phyloP scores from a whole-genome alignment of 2,329 filamentous ascomycete species.

The Stagonosporopsis vannaccii region DNA sequence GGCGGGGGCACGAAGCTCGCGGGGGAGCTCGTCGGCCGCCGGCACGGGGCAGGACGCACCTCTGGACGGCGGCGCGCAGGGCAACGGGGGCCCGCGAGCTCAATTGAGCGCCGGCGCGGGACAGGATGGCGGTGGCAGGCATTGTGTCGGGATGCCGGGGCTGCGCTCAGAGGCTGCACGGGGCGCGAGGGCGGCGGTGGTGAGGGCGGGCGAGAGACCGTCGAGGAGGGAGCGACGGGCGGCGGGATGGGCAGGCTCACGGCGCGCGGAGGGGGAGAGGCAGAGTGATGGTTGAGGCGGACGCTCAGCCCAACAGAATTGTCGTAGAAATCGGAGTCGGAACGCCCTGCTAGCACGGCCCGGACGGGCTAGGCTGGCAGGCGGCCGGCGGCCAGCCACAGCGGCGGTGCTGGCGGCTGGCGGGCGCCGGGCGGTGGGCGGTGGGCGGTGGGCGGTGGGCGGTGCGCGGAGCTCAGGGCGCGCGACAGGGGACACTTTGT shows the following conservation, averaged over 20 bases:
- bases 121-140: constrained; percentile 59
- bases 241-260: constrained; percentile 16
- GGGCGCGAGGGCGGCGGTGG: constrained; percentile 21
- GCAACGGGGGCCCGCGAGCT: constrained; percentile 50
- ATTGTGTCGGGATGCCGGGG: constrained; percentile 55
- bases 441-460: background rate
- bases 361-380: background rate
- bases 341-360: constrained; percentile 5
- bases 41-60: constrained; percentile 41
- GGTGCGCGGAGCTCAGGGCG: too few relatives aligned
- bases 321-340: constrained; percentile 21
- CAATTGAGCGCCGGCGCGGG: constrained; percentile 55
- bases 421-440: background rate
- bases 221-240: constrained; percentile 28
- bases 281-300: constrained; percentile 23
- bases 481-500: constrained; percentile 17
- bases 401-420: too few relatives aligned
- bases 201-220: constrained; percentile 29
- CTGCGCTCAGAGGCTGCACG: constrained; percentile 26
- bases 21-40: background rate
- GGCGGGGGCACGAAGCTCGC: background rate
- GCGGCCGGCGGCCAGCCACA: constrained; percentile 27
- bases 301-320: constrained; percentile 43
- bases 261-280: constrained; percentile 21
- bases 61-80: constrained; percentile 55